Conservation (phyloP, 257 asterid species). For the Ajuga chamaepitys region DNA sequence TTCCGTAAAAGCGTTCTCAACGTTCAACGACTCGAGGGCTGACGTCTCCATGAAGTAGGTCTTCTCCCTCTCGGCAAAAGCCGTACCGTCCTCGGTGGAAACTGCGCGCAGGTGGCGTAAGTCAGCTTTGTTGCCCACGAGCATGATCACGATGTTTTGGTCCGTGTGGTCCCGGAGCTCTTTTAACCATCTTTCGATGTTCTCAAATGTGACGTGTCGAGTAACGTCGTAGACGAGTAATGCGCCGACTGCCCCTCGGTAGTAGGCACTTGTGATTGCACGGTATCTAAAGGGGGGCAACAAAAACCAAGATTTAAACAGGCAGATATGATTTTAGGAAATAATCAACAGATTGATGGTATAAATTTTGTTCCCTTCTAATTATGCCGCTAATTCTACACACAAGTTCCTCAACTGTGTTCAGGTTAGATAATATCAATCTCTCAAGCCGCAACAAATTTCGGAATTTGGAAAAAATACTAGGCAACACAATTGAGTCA, state of each 20-base stretch:
- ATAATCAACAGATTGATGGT: not conserved
- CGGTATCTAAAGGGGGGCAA: conserved; percentile 36
- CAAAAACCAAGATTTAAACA: not conserved
- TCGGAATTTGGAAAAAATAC: no score
- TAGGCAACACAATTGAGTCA: no score
- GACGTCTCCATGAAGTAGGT: conserved; percentile 65
- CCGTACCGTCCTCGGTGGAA: conserved; percentile 46
- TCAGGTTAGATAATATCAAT: not conserved
- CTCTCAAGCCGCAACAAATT: not conserved
- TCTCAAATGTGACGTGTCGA: conserved; percentile 60
- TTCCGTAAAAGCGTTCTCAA: conserved; percentile 62
- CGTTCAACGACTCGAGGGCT: conserved; percentile 65
- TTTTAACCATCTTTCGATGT: conserved; percentile 60
- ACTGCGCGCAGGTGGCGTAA: conserved; percentile 60
- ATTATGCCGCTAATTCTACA: not conserved
- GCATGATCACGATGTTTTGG: conserved; percentile 63
- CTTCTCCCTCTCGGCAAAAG: conserved; percentile 50
- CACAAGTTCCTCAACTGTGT: not conserved
- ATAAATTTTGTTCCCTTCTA: not conserved
- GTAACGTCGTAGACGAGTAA: conserved; percentile 62
- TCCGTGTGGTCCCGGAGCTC: conserved; percentile 68
- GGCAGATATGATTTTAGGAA: not conserved
- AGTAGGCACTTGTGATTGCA: conserved; percentile 71
- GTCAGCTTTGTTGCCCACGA: conserved; percentile 71
- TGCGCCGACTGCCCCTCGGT: conserved; percentile 70